phyloP scores from a whole-genome alignment of 441 rosid species.

The Capsella rubella region DNA sequence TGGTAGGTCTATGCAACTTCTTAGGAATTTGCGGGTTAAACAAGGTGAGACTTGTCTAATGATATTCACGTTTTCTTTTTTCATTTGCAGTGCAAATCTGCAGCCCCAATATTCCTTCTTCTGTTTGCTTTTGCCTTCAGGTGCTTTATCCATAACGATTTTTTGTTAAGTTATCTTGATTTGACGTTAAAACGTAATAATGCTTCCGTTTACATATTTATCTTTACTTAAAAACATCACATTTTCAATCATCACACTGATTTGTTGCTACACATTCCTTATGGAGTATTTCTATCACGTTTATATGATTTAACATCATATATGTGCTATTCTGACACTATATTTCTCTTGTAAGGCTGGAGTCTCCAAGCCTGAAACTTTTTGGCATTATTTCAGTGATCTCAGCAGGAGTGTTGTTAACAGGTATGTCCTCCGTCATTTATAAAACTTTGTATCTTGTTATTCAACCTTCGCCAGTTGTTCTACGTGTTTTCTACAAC shows the following conservation, averaged over 20 bases:
- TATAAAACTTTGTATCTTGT: conserved; percentile 27
- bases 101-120: conserved; percentile 95
- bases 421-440: conserved; percentile 76
- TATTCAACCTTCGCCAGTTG: neutral
- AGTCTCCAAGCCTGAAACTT: conserved; percentile 94
- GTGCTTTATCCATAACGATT: conserved; percentile 51
- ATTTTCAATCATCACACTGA: conserved; percentile 7
- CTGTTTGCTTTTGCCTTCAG: conserved; percentile 98
- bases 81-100: conserved; percentile 94
- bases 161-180: conserved; percentile 1
- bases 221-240: neutral
- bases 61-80: conserved; percentile 20
- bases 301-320: neutral
- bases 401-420: conserved; percentile 82
- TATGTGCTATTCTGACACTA: conserved; percentile 42
- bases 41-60: conserved; percentile 25
- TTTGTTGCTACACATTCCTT: conserved; percentile 10
- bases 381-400: conserved; percentile 82
- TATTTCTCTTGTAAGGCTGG: conserved; percentile 70
- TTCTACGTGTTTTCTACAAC: conserved; percentile 16
- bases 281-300: conserved; percentile 12
- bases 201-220: conserved; percentile 5
- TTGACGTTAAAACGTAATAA: neutral
- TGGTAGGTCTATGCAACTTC: conserved; percentile 31
- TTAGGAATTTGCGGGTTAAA: conserved; percentile 29